Evolutionary conservation across 2,329 filamentous ascomycete genomes (phyloP).

Genomic region (Aspergillus udagawae): DNA sequence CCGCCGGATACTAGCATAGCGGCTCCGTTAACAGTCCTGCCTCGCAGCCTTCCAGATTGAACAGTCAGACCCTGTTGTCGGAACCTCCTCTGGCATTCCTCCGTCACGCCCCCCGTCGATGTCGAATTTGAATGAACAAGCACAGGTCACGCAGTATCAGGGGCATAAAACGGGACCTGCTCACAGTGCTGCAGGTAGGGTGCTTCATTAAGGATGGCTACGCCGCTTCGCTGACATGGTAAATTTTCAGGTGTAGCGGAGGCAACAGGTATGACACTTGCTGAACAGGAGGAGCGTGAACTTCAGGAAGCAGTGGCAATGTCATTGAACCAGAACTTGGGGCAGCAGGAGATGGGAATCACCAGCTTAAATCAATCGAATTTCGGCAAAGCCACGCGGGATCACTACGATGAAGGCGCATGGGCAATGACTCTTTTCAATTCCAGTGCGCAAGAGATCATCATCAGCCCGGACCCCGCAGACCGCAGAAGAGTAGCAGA

Average conservation of each 20-base stretch:
- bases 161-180: conserved; percentile 22
- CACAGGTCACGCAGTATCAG: conserved; percentile 17
- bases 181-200: conserved; percentile 29
- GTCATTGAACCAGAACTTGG: conserved; percentile 40
- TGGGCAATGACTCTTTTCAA: conserved; percentile 56
- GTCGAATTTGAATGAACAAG: conserved; percentile 30
- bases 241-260: conserved; percentile 11
- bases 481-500: conserved; percentile 46
- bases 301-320: conserved; percentile 45
- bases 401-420: conserved; percentile 49
- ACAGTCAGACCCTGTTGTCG: conserved; percentile 32
- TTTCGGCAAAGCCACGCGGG: conserved; percentile 54
- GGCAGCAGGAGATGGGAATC: conserved; percentile 55
- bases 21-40: conserved; percentile 5
- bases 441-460: conserved; percentile 47
- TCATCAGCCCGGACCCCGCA: conserved; percentile 51
- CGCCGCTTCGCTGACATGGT: conserved; percentile 13
- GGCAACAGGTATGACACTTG: conserved; percentile 32
- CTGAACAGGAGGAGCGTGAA: conserved; percentile 43
- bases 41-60: conserved; percentile 36
- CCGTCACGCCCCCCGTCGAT: conserved; percentile 48
- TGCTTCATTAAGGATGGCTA: not conserved
- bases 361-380: conserved; percentile 37
- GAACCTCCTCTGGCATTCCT: conserved; percentile 33
- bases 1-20: not conserved